phyloP scores from a whole-genome alignment of 495 filamentous ascomycete species.

The Neurospora sp. region DNA sequence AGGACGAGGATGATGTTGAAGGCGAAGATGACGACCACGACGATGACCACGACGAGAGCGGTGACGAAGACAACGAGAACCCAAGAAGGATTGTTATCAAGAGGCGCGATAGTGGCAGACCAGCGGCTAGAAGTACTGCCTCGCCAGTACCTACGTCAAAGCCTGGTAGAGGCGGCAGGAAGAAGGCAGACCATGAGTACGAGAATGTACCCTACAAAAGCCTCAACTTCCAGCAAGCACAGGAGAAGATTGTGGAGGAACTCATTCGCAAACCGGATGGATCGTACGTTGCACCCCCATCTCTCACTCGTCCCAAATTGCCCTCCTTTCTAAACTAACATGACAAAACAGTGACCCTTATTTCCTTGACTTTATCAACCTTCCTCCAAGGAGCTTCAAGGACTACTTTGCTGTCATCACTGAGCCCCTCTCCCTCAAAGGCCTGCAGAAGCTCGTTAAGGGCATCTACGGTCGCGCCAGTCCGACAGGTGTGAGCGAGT shows the following conservation, averaged over 20 bases:
- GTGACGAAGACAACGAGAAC: slow-evolving; percentile 22
- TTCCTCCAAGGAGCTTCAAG: slow-evolving; percentile 49
- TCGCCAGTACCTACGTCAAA: neutral
- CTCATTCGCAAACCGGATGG: slow-evolving; percentile 53
- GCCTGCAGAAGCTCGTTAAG: slow-evolving; percentile 58
- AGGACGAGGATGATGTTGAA: slow-evolving; percentile 19
- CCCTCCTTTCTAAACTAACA: slow-evolving; percentile 6
- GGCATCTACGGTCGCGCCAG: slow-evolving; percentile 56
- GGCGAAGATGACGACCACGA: slow-evolving; percentile 17
- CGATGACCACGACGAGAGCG: slow-evolving; percentile 24
- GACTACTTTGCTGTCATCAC: slow-evolving; percentile 74
- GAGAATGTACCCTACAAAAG: slow-evolving; percentile 46
- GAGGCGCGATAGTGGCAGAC: slow-evolving; percentile 21
- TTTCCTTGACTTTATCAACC: slow-evolving; percentile 54
- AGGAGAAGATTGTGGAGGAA: slow-evolving; percentile 68
- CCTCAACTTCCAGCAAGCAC: slow-evolving; percentile 65
- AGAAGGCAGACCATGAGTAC: slow-evolving; percentile 41
- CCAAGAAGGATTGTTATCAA: slow-evolving; percentile 22
- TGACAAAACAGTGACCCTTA: slow-evolving; percentile 41
- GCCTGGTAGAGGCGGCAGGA: slow-evolving; percentile 10
- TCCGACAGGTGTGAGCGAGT: slow-evolving; percentile 55
- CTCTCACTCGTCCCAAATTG: neutral
- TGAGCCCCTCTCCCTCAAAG: slow-evolving; percentile 60
- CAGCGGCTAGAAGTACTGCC: neutral
- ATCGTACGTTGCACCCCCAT: slow-evolving; percentile 37